These are phyloP conservation scores for Penicillium carneum DNA, from an alignment of 2,329 filamentous ascomycete genomes.

Conservation along the genomic window DNA sequence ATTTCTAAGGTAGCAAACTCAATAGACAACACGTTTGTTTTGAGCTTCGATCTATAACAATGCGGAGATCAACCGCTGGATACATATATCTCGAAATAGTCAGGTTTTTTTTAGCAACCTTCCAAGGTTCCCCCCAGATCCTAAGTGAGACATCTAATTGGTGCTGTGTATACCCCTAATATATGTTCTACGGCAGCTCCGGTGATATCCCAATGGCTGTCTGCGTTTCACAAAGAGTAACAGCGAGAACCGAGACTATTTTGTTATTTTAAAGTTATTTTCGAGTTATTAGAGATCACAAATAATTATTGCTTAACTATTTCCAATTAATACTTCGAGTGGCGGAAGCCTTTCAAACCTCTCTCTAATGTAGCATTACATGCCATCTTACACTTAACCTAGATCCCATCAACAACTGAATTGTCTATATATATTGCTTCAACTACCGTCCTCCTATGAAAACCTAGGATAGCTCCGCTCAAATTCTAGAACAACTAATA, in stretches of 20 bases:
- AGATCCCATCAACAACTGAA: neutral
- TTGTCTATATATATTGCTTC: neutral
- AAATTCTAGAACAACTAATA: neutral
- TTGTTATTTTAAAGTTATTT: neutral
- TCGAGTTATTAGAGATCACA: neutral
- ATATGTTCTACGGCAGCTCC: conserved; percentile 4
- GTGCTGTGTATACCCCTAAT: neutral
- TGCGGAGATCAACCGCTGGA: neutral
- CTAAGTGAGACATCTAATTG: neutral
- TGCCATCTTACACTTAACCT: neutral
- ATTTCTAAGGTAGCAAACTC: neutral
- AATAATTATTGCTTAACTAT: neutral
- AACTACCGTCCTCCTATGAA: neutral
- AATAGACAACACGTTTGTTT: neutral
- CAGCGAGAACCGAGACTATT: conserved; percentile 7
- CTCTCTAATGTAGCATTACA: neutral
- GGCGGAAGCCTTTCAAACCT: too few species aligned
- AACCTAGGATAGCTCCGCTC: neutral
- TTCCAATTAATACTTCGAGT: neutral
- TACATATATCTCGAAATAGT: neutral
- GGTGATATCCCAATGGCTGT: conserved; percentile 25
- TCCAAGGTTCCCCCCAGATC: neutral
- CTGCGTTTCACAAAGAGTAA: conserved; percentile 23
- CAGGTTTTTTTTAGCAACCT: neutral
- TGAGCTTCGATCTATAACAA: too few species aligned